Base-by-base conservation (phyloP, 2,329 filamentous ascomycete genomes). In the Xylaria sp. region DNA sequence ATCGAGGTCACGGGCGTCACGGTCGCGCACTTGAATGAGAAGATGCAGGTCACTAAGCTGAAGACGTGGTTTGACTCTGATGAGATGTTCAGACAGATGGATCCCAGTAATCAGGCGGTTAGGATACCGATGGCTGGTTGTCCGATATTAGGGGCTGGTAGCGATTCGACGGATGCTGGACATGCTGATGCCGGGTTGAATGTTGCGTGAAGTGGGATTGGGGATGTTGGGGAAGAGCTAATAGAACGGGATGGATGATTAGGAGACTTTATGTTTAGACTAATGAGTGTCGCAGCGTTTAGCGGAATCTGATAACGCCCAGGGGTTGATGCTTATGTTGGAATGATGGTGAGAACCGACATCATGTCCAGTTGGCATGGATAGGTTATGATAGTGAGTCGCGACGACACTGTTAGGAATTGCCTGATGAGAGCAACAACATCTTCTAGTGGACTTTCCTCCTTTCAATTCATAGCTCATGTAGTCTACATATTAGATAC, bases 1-100 rank as follows among this genome's bases (percentile, higher is more conserved):
- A 90, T 92, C 67, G 88, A 91, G 70, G 89, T 92, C 66, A 82
- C 89, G 76, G 90, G 90, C 4, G 81, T 91, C 41, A 88, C 87
- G 0, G 83, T 91, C 15, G 90, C 89, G 12, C 84, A 84, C 23
- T 85, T 92, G 6, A 88, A 91, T 73, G 87, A 88, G 15, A 84
- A 85, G 69, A 79, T 91, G 51, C 85, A 88, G 68, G 79, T 92
- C 2, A 83, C 87, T 72, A 82, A 81, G 20, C 82, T 91, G 3
- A 87, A 91, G 69, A 89, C 88, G 0, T 91, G 88, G 85, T 91
- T 90, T 72, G 89, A 91, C 74, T 88, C 90, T 0, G 80, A 90
- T 76, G 85, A 89, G 50, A 90, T 91, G 88, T 91, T 91, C 76
- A 82, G 88, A 5, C 89, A 91, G 80, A 91, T 91, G 83, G 65